A percentile compares a stretch with the other conserved stretches of the same genome.
Conservation (phyloP, 768 basidiomycete species). For the Chalciporus sphaerocephalus region DNA sequence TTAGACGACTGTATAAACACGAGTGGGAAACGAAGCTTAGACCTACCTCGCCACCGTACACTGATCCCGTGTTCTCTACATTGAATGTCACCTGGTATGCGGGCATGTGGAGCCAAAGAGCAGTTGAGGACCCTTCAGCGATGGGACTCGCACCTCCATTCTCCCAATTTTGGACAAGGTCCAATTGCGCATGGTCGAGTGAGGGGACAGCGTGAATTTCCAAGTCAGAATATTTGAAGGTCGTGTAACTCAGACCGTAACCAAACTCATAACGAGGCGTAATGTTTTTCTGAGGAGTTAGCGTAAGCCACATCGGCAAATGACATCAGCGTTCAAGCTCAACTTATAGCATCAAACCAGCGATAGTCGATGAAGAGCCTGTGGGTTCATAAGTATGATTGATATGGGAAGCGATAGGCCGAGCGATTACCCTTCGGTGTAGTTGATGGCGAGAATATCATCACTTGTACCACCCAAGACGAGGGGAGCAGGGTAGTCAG, state of each 20-base stretch:
- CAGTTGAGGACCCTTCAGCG: slow-evolving; percentile 54
- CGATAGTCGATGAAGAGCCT: slow-evolving; percentile 69
- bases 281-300: slow-evolving; percentile 50
- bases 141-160: slow-evolving; percentile 52
- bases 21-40: not conserved
- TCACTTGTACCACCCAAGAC: slow-evolving; percentile 20
- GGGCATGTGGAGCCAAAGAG: slow-evolving; percentile 68
- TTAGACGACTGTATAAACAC: not conserved
- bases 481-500: slow-evolving; percentile 49
- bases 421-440: slow-evolving; percentile 45
- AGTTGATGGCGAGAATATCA: slow-evolving; percentile 48
- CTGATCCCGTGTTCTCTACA: slow-evolving; percentile 59
- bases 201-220: slow-evolving; percentile 39
- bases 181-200: slow-evolving; percentile 30
- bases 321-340: not conserved
- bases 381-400: not conserved
- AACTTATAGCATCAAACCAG: slow-evolving; percentile 60
- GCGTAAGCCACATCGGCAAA: not conserved
- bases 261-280: slow-evolving; percentile 86
- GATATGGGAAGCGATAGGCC: no score
- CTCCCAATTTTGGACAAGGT: slow-evolving; percentile 50
- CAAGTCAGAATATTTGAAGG: slow-evolving; percentile 66
- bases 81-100: slow-evolving; percentile 59
- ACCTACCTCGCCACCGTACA: slow-evolving; percentile 62
- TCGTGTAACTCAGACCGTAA: slow-evolving; percentile 83